Evolutionary conservation across 306 rosid species (phyloP), one percentile per base, ranked within the genome.

Genomic region (Castanea crenata): DNA sequence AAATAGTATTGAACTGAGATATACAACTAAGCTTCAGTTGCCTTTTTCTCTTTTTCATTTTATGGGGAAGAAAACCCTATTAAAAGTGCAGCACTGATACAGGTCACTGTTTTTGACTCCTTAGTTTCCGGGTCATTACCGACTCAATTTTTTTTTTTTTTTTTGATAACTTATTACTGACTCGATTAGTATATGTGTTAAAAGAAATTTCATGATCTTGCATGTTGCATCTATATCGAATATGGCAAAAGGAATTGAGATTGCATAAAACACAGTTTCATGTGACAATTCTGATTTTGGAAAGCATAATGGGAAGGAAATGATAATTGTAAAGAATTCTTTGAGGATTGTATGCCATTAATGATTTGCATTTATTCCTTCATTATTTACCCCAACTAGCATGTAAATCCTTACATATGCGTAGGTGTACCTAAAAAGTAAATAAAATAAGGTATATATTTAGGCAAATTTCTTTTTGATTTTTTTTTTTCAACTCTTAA

Each of bases 11-110:
- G 31, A 76, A 76, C 61, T 73, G 38, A 52, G 77, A 76, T 76
- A 76, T 76, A 63, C 78, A 76, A 68, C 82, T 74, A 73, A 58
- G 64, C n/a, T 15, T 49, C 23, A 35, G 59, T 74, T 51, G 49
- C 32, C 61, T 77, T 23, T 31, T 19, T 69, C 35, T 54, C n/a
- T 31, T 2, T 79, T 56, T 15, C 5, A 19, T 74, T 55, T 83
- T 78, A 74, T 78, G 76, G 90, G 87, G 85, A 86, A 80, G 83
- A 65, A 44, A 61, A 49, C 72, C 75, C 21, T 35, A 52, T 77
- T 74, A 18, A 78, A 83, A 58, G 35, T 29, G 77, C 61, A 65
- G 71, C 69, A n/a, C 55, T 69, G 68, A 73, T 59, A 57, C 57
- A 70, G 83, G 67, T 76, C 75, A 41, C 73, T 21, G 29, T 55